Evolutionary conservation across 306 rosid genomes (phyloP).

Genomic region (Dicorynia guianensis): DNA sequence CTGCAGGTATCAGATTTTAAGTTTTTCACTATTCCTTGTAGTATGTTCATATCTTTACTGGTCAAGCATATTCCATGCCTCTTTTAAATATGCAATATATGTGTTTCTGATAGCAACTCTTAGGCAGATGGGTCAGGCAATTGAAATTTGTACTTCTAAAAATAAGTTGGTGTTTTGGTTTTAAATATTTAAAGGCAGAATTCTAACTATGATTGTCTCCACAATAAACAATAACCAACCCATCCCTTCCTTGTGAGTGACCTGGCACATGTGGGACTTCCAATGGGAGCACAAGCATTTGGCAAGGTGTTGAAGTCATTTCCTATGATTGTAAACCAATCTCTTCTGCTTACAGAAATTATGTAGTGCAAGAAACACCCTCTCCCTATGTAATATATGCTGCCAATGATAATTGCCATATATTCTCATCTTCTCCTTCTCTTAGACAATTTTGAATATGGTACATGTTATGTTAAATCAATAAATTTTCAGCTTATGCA

Average conservation of each 20-base stretch:
- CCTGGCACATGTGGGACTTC: background rate
- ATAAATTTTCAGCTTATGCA: constrained; percentile 6
- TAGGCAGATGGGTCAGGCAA: background rate
- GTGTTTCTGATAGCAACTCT: background rate
- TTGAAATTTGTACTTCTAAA: background rate
- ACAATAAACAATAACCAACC: background rate
- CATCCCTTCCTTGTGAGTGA: background rate
- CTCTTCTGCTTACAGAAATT: no score
- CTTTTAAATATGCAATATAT: background rate
- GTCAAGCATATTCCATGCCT: background rate
- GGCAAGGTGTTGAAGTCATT: background rate
- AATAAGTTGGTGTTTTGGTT: background rate
- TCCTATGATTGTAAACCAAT: background rate
- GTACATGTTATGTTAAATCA: constrained; percentile 7
- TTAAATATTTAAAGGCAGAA: background rate
- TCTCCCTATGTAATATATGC: no score
- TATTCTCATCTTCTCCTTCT: background rate
- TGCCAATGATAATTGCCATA: background rate
- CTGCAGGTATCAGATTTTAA: constrained; percentile 70
- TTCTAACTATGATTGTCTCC: background rate
- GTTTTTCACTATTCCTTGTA: background rate
- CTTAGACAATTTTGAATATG: background rate
- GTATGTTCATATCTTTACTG: background rate
- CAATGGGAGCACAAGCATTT: background rate
- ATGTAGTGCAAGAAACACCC: no score